Conservation (phyloP, 2,329 filamentous ascomycete genomes). For the Diaporthe sp. region DNA sequence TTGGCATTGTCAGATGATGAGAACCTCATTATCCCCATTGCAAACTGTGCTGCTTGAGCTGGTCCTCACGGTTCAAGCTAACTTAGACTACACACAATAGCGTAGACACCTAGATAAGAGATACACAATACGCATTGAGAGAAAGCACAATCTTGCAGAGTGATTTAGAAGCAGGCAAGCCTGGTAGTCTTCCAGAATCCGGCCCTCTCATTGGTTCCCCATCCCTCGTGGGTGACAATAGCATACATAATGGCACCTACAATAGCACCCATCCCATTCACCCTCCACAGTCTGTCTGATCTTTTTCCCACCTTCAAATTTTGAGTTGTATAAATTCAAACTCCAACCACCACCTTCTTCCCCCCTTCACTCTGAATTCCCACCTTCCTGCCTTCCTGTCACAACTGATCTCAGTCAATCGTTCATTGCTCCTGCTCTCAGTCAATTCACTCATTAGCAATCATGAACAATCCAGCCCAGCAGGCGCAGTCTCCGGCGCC, state of each 20-base stretch:
- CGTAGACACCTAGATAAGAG: background rate
- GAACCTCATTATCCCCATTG: background rate
- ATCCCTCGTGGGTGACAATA: background rate
- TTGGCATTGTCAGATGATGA: background rate
- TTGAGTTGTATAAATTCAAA: background rate
- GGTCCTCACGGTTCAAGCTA: background rate
- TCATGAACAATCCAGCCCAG: background rate
- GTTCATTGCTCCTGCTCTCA: background rate
- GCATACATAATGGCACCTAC: background rate
- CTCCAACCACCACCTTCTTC: background rate
- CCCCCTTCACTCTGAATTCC: background rate
- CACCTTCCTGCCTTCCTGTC: background rate
- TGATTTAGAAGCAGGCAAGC: too few relatives aligned
- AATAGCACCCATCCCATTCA: background rate
- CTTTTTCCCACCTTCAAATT: background rate
- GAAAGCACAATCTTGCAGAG: too few relatives aligned
- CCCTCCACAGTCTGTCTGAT: background rate
- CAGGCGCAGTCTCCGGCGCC: background rate
- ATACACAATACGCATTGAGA: background rate
- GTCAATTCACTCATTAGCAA: background rate
- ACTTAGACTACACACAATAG: background rate
- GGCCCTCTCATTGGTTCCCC: background rate
- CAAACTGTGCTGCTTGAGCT: background rate
- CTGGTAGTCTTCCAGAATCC: too few relatives aligned
- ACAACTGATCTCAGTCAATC: background rate